These are phyloP conservation scores for Aegilops tauschii DNA, from an alignment of 176 grass and related monocot species.

Conservation along the genomic window DNA sequence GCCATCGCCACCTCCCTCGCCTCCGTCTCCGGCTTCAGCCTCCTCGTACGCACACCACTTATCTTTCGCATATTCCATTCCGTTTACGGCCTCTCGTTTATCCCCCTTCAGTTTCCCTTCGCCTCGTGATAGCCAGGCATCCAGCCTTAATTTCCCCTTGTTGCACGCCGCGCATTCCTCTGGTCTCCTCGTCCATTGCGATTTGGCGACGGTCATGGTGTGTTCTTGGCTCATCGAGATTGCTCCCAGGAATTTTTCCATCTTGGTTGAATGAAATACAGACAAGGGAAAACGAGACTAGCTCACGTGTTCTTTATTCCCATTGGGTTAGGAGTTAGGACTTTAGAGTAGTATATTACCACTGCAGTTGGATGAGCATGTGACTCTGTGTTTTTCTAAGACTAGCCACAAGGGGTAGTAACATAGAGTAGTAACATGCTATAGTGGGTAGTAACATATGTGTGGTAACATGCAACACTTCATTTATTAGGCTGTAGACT, in stretches of 20 bases:
- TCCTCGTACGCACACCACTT: constrained; percentile 56
- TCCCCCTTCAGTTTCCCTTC: background rate
- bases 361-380: background rate
- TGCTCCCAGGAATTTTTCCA: background rate
- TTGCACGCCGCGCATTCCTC: background rate
- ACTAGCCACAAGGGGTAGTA: too few relatives aligned
- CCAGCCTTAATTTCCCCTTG: background rate
- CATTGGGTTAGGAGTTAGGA: background rate
- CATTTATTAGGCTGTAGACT: too few relatives aligned
- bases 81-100: background rate
- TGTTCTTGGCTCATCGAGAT: background rate
- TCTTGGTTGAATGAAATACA: background rate
- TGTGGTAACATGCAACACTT: too few relatives aligned
- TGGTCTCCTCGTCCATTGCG: background rate
- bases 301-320: background rate
- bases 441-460: too few relatives aligned
- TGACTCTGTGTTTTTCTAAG: background rate
- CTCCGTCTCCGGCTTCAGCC: constrained; percentile 90
- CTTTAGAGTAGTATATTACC: background rate
- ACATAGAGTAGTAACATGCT: too few relatives aligned
- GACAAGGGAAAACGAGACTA: background rate
- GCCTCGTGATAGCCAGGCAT: too few relatives aligned
- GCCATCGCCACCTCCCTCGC: constrained; percentile 87
- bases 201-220: background rate
- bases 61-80: background rate